Percentiles rank a stretch among this genome's conserved stretches.
Evolutionary conservation across 768 basidiomycete genomes (phyloP).

Genomic region (Hemileccinum rubropunctum): DNA sequence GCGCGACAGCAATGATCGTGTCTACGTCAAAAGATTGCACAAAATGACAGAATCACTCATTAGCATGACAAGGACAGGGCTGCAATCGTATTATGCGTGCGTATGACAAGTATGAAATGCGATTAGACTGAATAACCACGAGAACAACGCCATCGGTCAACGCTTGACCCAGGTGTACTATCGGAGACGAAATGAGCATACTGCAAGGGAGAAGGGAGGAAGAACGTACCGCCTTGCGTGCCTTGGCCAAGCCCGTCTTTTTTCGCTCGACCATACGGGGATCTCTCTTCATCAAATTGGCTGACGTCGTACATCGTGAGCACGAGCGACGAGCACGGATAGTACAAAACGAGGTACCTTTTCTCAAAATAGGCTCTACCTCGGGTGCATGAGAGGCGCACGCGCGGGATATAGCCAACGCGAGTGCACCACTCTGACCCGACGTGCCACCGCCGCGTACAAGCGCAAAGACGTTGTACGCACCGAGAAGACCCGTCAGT

Average conservation of each 20-base stretch:
- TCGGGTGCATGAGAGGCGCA: conserved; percentile 70
- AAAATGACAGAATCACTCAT: not conserved
- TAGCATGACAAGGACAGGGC: not conserved
- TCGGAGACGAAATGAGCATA: conserved; percentile 9
- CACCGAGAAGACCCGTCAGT: conserved; percentile 78
- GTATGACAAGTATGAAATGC: not conserved
- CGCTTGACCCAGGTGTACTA: conserved; percentile 98
- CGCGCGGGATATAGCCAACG: conserved; percentile 73
- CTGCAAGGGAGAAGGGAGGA: not conserved
- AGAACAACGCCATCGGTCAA: conserved; percentile 35
- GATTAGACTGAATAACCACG: not conserved
- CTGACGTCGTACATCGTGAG: conserved; percentile 38
- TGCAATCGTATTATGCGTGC: not conserved
- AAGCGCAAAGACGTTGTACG: conserved; percentile 75
- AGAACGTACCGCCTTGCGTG: conserved; percentile 79
- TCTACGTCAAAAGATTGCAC: not conserved
- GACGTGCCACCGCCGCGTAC: conserved; percentile 87
- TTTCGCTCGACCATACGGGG: conserved; percentile 98
- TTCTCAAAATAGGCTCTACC: conserved; percentile 60
- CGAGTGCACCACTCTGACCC: conserved; percentile 88
- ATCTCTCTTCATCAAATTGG: conserved; percentile 84
- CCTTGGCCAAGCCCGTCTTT: conserved; percentile 91
- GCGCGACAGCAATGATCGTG: too few species aligned
- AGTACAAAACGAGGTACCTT: conserved; percentile 50
- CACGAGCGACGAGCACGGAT: not conserved